Percentiles rank a stretch among this genome's conserved stretches.
These are phyloP conservation scores for Albatrellus ellisii DNA, from an alignment of 768 basidiomycete genomes.

Conservation along the genomic window DNA sequence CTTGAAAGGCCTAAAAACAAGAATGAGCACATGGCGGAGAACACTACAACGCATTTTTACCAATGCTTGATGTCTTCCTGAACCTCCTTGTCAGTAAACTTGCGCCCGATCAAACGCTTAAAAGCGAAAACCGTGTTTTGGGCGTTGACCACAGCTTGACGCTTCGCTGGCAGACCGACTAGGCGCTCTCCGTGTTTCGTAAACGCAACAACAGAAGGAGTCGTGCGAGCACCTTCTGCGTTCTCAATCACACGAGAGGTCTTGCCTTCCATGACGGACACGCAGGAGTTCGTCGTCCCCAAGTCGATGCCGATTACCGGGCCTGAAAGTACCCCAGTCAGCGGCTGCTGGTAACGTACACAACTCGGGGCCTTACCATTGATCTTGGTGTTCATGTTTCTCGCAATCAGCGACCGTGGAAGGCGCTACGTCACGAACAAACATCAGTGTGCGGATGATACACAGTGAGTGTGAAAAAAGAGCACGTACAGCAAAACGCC, in stretches of 20 bases:
- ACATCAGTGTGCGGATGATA: slow-evolving; percentile 3
- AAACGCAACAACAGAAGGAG: slow-evolving; percentile 97
- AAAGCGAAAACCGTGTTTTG: slow-evolving; percentile 89
- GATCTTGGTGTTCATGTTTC: slow-evolving; percentile 95
- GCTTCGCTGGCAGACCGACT: slow-evolving; percentile 92
- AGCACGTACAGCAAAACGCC: slow-evolving; percentile 46
- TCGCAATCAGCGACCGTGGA: slow-evolving; percentile 63
- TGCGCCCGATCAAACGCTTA: slow-evolving; percentile 90
- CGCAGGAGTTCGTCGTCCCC: slow-evolving; percentile 88
- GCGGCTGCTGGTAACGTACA: neutral
- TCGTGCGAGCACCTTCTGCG: slow-evolving; percentile 94
- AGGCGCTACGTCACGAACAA: slow-evolving; percentile 40
- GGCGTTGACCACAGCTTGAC: slow-evolving; percentile 94
- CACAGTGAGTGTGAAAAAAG: neutral
- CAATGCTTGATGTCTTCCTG: slow-evolving; percentile 82
- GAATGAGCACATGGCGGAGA: neutral
- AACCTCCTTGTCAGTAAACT: slow-evolving; percentile 89
- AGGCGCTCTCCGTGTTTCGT: slow-evolving; percentile 96
- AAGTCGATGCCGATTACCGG: slow-evolving; percentile 96
- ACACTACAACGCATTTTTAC: slow-evolving; percentile 24
- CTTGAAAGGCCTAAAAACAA: slow-evolving; percentile 56
- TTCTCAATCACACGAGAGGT: slow-evolving; percentile 94
- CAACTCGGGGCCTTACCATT: slow-evolving; percentile 37
- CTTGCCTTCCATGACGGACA: slow-evolving; percentile 93
- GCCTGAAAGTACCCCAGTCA: slow-evolving; percentile 26